These are phyloP conservation scores for Neostapfia colusana DNA, from an alignment of 176 grass and related monocot genomes.

Conservation along the genomic window DNA sequence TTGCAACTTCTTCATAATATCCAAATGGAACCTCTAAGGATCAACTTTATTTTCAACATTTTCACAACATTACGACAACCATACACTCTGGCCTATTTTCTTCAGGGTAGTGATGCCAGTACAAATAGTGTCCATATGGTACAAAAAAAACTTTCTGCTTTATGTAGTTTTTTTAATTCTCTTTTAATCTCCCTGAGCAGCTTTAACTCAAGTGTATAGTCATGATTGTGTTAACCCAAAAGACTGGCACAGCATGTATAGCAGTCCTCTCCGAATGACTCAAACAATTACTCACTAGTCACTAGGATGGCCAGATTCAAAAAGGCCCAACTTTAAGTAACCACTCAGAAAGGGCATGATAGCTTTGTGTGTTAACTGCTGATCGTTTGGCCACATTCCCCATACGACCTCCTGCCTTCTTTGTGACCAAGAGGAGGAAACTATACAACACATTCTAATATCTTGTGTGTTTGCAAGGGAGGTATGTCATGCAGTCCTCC, in stretches of 20 bases:
- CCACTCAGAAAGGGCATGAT: background rate
- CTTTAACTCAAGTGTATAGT: background rate
- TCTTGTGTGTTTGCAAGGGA: no score
- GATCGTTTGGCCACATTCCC: no score
- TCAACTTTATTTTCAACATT: background rate
- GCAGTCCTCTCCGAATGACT: constrained; percentile 8
- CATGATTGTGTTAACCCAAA: background rate
- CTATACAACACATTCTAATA: no score
- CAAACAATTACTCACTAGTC: background rate
- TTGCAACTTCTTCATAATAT: background rate
- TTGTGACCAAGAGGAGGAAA: no score
- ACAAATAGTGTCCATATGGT: background rate
- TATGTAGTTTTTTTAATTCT: background rate
- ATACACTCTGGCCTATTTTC: background rate
- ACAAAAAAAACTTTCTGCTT: background rate
- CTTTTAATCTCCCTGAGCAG: background rate
- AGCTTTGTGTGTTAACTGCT: constrained; percentile 14
- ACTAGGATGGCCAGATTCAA: constrained; percentile 4
- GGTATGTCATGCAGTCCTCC: no score
- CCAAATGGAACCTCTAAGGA: background rate
- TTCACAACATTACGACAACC: background rate
- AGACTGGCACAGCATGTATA: background rate
- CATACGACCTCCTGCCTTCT: no score
- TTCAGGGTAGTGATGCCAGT: background rate
- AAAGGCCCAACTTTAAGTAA: constrained; percentile 6